These are phyloP conservation scores for Mycena venus DNA, from an alignment of 768 basidiomycete species.

Conservation along the genomic window DNA sequence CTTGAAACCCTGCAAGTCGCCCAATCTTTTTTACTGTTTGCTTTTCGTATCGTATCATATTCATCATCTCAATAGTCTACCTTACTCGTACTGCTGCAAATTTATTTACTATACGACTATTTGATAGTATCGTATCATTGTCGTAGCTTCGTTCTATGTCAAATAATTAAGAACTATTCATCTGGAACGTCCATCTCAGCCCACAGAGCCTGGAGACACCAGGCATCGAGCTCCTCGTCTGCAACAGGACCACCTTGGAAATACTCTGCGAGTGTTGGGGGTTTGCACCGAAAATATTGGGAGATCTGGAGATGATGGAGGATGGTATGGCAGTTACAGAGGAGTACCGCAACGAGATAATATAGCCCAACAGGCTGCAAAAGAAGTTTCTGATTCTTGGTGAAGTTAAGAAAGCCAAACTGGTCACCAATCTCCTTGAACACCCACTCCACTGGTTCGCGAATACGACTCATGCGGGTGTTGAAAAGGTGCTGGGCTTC, in stretches of 20 bases:
- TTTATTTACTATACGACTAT: too few species aligned
- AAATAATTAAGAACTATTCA: background rate
- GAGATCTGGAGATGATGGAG: background rate
- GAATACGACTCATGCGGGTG: background rate
- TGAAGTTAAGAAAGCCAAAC: background rate
- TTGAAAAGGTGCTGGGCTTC: background rate
- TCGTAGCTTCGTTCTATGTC: too few species aligned
- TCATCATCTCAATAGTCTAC: background rate
- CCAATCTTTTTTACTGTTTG: background rate
- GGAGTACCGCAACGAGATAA: background rate
- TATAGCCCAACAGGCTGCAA: background rate
- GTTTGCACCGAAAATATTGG: background rate
- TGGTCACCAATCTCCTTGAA: background rate
- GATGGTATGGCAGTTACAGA: background rate
- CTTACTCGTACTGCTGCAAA: too few species aligned
- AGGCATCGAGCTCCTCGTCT: background rate
- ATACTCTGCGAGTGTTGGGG: background rate
- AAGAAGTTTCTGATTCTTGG: background rate
- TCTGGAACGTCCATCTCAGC: background rate
- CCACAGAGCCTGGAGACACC: background rate
- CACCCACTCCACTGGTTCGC: background rate
- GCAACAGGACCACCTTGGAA: background rate
- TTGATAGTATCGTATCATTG: too few species aligned
- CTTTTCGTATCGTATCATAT: background rate
- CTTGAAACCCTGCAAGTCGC: background rate